Conservation (phyloP, 2,329 filamentous ascomycete genomes). For the Ophiosphaerella korrae region DNA sequence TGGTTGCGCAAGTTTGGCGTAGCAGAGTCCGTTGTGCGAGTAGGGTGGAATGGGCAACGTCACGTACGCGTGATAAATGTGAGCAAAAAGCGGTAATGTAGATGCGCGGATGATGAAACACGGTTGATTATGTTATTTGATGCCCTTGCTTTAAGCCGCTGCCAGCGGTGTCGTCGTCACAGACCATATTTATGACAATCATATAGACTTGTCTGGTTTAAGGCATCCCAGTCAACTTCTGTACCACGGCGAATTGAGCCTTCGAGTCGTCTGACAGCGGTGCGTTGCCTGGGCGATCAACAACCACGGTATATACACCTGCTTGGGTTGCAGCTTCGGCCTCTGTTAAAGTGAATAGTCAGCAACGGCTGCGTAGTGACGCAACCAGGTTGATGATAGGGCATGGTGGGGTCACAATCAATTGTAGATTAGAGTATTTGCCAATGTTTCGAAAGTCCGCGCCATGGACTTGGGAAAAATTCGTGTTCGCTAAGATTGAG, state of each 20-base stretch:
- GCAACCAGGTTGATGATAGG: neutral
- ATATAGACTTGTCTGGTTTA: constrained; percentile 1
- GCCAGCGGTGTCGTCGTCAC: too few species aligned
- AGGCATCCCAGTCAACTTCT: constrained; percentile 47
- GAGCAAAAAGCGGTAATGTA: neutral
- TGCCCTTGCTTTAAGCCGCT: neutral
- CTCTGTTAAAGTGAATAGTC: constrained; percentile 36
- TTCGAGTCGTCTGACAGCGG: constrained; percentile 50
- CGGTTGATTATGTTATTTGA: neutral
- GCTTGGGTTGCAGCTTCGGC: constrained; percentile 52
- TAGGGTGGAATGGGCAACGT: neutral
- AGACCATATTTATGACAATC: neutral
- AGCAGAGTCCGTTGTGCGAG: too few species aligned
- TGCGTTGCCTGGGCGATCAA: constrained; percentile 71
- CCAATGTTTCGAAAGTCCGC: constrained; percentile 10
- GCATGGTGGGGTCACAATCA: constrained; percentile 15
- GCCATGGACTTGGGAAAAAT: neutral
- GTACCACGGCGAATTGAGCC: constrained; percentile 31
- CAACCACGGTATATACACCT: constrained; percentile 50
- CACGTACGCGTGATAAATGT: neutral
- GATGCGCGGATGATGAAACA: neutral
- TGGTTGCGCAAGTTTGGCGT: too few species aligned
- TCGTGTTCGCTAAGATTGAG: neutral
- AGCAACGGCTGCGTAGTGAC: constrained; percentile 15
- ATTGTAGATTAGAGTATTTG: constrained; percentile 10